Evolutionary conservation across 108 stramenopile genomes (phyloP), one percentile per base, ranked within the genome.

Genomic region (Fistulifera pelliculosa): DNA sequence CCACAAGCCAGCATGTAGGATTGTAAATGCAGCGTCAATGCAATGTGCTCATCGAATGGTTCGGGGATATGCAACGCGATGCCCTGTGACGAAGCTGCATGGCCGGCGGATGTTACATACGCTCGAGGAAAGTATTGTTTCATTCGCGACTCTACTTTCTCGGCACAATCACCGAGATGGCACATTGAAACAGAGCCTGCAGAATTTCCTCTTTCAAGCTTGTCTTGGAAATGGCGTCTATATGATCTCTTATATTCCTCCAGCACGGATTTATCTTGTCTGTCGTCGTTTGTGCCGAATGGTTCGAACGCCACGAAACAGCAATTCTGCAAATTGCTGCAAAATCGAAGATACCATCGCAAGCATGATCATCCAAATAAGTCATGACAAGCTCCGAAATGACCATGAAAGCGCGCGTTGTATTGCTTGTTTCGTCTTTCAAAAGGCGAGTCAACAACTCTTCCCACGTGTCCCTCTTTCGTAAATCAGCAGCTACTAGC

Each of bases 11-110:
- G 48, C 28, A 47, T 58, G 49, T 90, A 90, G 41, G 83, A 83
- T 16, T 55, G 65, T 10, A 90, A 52, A 66, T 85, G 76, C 39
- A 90, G 41, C 0, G 59, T 19, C 25, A 85, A 47, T 18, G 77
- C 83, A 5, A 77, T 80, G 67, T 85, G 83, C 43, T 90, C 87
- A 60, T 90, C 87, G 65, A 85, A 90, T 16, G 73, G 59, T 57
- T 90, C 83, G 35, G 7, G 60, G 56, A 25, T 28, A 57, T 12
- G 17, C 42, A 49, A 25, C 65, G 66, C 2, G 56, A 28, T n/a
- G n/a, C 38, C 54, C 8, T 51, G 21, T 35, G 21, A 4, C 7
- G 16, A 21, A 4, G 38, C 54, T 6, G 54, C 54, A 2, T 55
- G 18, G 8, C n/a, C 18, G 17, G 47, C 23, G 53, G 57, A 51